phyloP scores from a whole-genome alignment of 495 filamentous ascomycete species.

The Talaromyces adpressus region DNA sequence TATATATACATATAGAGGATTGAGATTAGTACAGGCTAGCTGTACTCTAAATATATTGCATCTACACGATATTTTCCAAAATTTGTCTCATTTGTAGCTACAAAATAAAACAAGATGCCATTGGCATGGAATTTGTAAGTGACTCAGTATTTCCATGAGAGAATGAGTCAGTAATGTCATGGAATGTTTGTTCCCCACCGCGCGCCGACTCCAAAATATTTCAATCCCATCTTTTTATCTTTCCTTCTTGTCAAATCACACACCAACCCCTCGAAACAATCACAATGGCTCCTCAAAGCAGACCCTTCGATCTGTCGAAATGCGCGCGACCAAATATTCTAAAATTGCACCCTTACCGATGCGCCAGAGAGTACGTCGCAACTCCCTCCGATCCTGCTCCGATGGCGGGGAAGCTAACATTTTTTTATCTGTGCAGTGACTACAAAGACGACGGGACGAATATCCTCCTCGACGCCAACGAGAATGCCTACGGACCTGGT shows the following conservation, averaged over 20 bases:
- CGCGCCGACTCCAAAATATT: not conserved
- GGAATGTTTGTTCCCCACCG: not conserved
- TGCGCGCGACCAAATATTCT: slow-evolving; percentile 83
- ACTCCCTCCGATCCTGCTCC: slow-evolving; percentile 9
- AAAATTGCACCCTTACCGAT: slow-evolving; percentile 74
- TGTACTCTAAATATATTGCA: not conserved
- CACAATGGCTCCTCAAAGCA: slow-evolving; percentile 35
- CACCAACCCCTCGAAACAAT: not conserved
- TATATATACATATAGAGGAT: slow-evolving; percentile 1
- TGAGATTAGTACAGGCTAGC: not conserved
- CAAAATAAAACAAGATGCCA: not conserved
- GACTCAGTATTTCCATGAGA: not conserved
- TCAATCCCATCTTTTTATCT: not conserved
- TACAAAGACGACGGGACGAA: slow-evolving; percentile 99
- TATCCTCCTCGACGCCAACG: slow-evolving; percentile 93
- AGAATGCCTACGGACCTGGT: slow-evolving; percentile 89
- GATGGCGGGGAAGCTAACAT: slow-evolving; percentile 10
- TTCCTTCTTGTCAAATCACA: not conserved
- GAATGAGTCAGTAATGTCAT: not conserved
- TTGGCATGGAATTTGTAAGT: not conserved
- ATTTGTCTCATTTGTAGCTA: not conserved
- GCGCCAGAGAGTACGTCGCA: slow-evolving; percentile 68
- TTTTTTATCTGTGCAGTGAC: slow-evolving; percentile 56
- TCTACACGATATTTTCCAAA: not conserved
- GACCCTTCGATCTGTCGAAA: slow-evolving; percentile 65